Evolutionary conservation across 441 rosid genomes (phyloP).

Genomic region (Hura crepitans): DNA sequence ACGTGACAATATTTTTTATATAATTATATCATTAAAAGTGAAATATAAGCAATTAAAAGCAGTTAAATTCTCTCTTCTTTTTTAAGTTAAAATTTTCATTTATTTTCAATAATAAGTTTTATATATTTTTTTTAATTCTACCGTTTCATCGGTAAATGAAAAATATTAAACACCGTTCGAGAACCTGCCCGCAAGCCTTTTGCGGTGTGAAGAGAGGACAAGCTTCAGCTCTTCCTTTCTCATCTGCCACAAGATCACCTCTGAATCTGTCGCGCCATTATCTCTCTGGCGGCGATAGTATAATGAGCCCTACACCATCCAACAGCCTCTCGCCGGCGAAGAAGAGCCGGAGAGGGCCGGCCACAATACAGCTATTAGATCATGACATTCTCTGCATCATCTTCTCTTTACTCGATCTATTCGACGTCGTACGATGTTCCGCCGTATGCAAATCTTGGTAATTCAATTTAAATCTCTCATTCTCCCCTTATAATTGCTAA

Average conservation of each 20-base stretch:
- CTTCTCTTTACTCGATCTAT: slow-evolving; percentile 65
- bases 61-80: too few relatives aligned
- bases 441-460: slow-evolving; percentile 81
- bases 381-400: slow-evolving; percentile 52
- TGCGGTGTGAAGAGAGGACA: too few relatives aligned
- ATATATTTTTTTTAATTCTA: too few relatives aligned
- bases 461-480: not conserved
- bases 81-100: too few relatives aligned
- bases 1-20: too few relatives aligned
- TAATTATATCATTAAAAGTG: too few relatives aligned
- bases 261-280: not conserved
- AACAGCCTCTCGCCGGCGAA: slow-evolving; percentile 35
- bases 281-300: not conserved
- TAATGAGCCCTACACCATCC: slow-evolving; percentile 29
- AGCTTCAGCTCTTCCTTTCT: not conserved
- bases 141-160: too few relatives aligned
- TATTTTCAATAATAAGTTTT: too few relatives aligned
- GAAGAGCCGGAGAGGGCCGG: slow-evolving; percentile 32
- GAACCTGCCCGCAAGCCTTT: too few relatives aligned
- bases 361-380: slow-evolving; percentile 45
- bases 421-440: slow-evolving; percentile 71
- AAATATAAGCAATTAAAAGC: too few relatives aligned
- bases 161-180: too few relatives aligned
- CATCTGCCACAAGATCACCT: not conserved
- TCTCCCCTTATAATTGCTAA: not conserved